Evolutionary conservation across 345 rosid genomes (phyloP).

Genomic region (Eucalyptus tenuipes): DNA sequence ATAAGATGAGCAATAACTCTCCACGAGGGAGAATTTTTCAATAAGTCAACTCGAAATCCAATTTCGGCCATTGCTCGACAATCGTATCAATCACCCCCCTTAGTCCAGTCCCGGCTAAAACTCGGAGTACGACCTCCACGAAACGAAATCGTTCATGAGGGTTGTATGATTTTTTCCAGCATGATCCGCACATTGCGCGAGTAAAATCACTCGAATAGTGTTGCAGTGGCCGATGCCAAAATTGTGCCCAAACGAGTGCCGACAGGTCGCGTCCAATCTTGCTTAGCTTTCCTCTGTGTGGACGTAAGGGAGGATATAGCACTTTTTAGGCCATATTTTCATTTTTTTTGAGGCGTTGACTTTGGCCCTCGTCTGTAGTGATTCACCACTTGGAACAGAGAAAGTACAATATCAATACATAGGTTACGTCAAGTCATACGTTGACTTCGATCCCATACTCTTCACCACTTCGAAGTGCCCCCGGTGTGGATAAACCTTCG

Average conservation of each 20-base stretch:
- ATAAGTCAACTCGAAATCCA: neutral
- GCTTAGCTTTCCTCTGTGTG: neutral
- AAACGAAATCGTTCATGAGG: neutral
- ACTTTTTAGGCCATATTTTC: neutral
- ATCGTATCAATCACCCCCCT: neutral
- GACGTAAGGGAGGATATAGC: neutral
- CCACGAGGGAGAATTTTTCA: neutral
- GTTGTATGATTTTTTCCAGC: neutral
- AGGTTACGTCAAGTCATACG: neutral
- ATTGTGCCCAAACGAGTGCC: neutral
- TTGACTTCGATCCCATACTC: neutral
- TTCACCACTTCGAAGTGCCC: neutral
- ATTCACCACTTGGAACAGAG: slow-evolving; percentile 1
- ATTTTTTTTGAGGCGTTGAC: neutral
- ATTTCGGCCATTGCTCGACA: neutral
- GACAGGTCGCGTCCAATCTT: neutral
- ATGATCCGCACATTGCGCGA: neutral
- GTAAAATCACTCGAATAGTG: neutral
- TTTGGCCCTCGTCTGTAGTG: neutral
- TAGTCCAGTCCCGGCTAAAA: neutral
- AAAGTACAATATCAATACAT: slow-evolving; percentile 3
- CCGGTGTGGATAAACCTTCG: neutral
- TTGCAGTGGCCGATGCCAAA: neutral
- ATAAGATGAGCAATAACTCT: neutral
- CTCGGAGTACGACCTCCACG: neutral